A percentile compares a stretch with the other conserved stretches of the same genome.
phyloP scores from a whole-genome alignment of 176 grass and related monocot species.

The Oryza brachyantha region DNA sequence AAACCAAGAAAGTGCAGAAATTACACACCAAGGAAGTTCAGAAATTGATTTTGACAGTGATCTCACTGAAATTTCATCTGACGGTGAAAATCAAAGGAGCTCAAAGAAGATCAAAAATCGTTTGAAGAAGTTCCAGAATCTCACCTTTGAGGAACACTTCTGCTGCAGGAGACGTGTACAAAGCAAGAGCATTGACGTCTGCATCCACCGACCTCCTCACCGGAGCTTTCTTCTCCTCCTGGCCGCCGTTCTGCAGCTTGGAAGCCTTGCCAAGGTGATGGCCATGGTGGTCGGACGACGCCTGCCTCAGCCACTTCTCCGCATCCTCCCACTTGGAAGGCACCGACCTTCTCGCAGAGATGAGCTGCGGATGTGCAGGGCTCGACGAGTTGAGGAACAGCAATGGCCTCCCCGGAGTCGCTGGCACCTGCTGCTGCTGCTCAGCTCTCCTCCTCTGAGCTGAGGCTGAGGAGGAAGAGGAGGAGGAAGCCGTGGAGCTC shows the following conservation, averaged over 20 bases:
- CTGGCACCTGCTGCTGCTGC: conserved; percentile 32
- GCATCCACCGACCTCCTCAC: conserved; percentile 38
- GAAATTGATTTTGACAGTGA: not conserved
- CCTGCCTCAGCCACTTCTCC: conserved; percentile 89
- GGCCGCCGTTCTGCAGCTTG: conserved; percentile 40
- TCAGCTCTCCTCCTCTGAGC: conserved; percentile 41
- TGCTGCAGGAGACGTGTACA: conserved; percentile 41
- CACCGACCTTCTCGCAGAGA: conserved; percentile 47
- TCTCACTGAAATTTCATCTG: not conserved
- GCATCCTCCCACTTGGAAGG: conserved; percentile 99
- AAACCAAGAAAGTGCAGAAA: not conserved
- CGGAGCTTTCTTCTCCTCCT: conserved; percentile 27
- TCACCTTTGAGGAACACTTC: conserved; percentile 92
- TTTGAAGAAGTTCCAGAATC: not conserved
- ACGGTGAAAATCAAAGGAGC: not conserved
- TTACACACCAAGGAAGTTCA: not conserved
- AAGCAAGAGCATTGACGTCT: conserved; percentile 33
- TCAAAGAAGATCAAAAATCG: not conserved
- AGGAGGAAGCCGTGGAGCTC: conserved; percentile 20
- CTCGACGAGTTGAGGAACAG: conserved; percentile 54
- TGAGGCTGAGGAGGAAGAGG: conserved; percentile 38
- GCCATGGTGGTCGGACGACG: conserved; percentile 39
- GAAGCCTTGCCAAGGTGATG: conserved; percentile 31
- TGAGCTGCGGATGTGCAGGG: conserved; percentile 47
- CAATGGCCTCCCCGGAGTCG: conserved; percentile 49